Percentiles rank a stretch among this genome's conserved stretches.
Evolutionary conservation across 768 basidiomycete genomes (phyloP).

Genomic region (Pulveroboletus ravenelii): DNA sequence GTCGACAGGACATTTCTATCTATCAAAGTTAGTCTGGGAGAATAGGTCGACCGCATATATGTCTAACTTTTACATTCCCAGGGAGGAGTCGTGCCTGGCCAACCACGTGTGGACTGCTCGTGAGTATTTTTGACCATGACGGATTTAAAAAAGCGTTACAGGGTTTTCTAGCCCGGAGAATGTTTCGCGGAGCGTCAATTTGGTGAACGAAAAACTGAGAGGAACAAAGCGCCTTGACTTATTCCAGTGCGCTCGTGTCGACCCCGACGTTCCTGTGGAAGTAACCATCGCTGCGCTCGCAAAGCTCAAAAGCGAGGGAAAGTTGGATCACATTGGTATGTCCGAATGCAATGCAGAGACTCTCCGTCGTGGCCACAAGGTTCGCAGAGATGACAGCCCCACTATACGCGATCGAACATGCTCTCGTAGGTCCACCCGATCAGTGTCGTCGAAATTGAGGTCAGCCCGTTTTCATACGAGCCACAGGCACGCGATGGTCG

Average conservation of each 20-base stretch:
- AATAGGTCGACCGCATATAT: too few species aligned
- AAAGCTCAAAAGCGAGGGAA: conserved; percentile 25
- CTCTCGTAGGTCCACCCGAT: conserved; percentile 45
- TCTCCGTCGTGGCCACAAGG: conserved; percentile 36
- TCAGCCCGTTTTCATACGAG: conserved; percentile 57
- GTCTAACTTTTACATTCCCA: too few species aligned
- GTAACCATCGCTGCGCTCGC: conserved; percentile 39
- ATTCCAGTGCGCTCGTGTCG: conserved; percentile 49
- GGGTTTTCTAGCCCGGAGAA: conserved; percentile 30
- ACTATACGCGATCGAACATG: not conserved
- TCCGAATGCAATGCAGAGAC: conserved; percentile 47
- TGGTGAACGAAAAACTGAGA: conserved; percentile 41
- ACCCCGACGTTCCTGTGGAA: conserved; percentile 41
- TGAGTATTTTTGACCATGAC: too few species aligned
- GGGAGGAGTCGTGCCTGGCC: too few species aligned
- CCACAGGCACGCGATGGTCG: conserved; percentile 42
- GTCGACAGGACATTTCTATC: conserved; percentile 31
- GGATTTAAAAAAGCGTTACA: not conserved
- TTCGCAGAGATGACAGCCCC: not conserved
- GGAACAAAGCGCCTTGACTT: conserved; percentile 55
- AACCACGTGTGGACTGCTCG: too few species aligned
- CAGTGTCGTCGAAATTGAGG: conserved; percentile 61
- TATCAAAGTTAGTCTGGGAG: conserved; percentile 21
- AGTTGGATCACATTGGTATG: conserved; percentile 51
- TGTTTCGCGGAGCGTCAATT: conserved; percentile 43